Percentiles rank a stretch among this genome's conserved stretches.
Conservation (phyloP, 2,329 filamentous ascomycete genomes). For the Helicocarpus griseus region DNA sequence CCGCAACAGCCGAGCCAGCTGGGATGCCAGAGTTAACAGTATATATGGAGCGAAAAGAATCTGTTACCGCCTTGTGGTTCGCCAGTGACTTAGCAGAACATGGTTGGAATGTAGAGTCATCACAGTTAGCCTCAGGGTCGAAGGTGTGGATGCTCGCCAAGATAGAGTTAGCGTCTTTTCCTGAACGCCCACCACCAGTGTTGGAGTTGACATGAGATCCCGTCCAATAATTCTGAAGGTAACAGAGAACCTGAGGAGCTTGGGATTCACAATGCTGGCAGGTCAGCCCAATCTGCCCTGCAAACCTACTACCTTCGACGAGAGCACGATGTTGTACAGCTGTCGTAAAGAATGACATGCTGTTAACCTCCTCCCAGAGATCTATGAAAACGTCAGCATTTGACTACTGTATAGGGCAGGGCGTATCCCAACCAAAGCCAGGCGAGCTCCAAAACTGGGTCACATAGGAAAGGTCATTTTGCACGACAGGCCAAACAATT, state of each 20-base stretch:
- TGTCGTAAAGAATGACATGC: conserved; percentile 69
- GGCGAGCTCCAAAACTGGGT: conserved; percentile 59
- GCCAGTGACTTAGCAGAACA: conserved; percentile 58
- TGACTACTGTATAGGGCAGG: not conserved
- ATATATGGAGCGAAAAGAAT: conserved; percentile 66
- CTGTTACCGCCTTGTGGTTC: conserved; percentile 65
- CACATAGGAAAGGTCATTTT: conserved; percentile 65
- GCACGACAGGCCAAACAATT: conserved; percentile 61
- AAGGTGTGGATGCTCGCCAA: conserved; percentile 59
- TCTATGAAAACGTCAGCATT: conserved; percentile 27
- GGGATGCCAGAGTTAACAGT: conserved; percentile 57
- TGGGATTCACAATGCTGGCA: conserved; percentile 53
- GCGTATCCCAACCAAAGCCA: conserved; percentile 39
- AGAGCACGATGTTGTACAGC: conserved; percentile 56
- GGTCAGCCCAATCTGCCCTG: conserved; percentile 51
- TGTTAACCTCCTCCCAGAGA: conserved; percentile 70
- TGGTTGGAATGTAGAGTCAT: conserved; percentile 64
- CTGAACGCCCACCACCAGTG: conserved; percentile 53
- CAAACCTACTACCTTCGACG: conserved; percentile 52
- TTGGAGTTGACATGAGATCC: conserved; percentile 59
- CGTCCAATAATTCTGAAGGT: conserved; percentile 65
- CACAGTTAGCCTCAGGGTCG: conserved; percentile 56
- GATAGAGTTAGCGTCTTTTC: conserved; percentile 63
- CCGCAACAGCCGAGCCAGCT: conserved; percentile 49
- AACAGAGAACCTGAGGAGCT: conserved; percentile 63